A percentile compares a stretch with the other conserved stretches of the same genome.
Conservation (phyloP, 2,329 filamentous ascomycete genomes). For the Hymenoscyphus infarciens region DNA sequence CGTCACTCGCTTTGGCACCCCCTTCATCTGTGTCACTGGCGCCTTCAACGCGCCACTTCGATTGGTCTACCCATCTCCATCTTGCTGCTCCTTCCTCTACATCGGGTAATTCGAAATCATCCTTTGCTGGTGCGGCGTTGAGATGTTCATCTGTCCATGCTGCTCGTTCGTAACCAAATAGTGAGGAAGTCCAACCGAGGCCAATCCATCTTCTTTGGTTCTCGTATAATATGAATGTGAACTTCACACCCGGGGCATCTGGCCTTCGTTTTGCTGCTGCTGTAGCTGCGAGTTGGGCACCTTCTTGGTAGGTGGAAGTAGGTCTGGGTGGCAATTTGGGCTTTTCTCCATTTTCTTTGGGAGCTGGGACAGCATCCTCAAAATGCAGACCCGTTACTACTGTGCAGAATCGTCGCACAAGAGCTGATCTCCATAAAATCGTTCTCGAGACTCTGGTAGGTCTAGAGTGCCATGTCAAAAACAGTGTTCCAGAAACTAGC, state of each 20-base stretch:
- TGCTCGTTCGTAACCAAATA: slow-evolving; percentile 85
- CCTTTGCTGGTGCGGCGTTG: slow-evolving; percentile 71
- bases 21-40: slow-evolving; percentile 51
- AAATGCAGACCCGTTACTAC: slow-evolving; percentile 80
- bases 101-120: slow-evolving; percentile 66
- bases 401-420: slow-evolving; percentile 64
- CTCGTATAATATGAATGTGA: slow-evolving; percentile 95
- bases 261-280: slow-evolving; percentile 36
- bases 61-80: slow-evolving; percentile 82
- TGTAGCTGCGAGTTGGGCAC: slow-evolving; percentile 36
- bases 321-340: slow-evolving; percentile 31
- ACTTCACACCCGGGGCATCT: slow-evolving; percentile 78
- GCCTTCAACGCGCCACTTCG: slow-evolving; percentile 84
- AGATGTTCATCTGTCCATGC: slow-evolving; percentile 97
- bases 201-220: slow-evolving; percentile 95
- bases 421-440: slow-evolving; percentile 83
- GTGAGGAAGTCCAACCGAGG: slow-evolving; percentile 86
- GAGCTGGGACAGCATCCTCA: slow-evolving; percentile 43
- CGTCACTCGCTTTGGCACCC: slow-evolving; percentile 39
- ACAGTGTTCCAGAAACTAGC: slow-evolving; percentile 79
- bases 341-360: slow-evolving; percentile 27
- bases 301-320: slow-evolving; percentile 23
- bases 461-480: slow-evolving; percentile 88
- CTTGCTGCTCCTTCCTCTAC: slow-evolving; percentile 59
- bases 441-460: slow-evolving; percentile 80